Percentiles rank a stretch among this genome's conserved stretches.
Conservation (phyloP, 2,329 filamentous ascomycete species). For the Aureobasidium sp. region DNA sequence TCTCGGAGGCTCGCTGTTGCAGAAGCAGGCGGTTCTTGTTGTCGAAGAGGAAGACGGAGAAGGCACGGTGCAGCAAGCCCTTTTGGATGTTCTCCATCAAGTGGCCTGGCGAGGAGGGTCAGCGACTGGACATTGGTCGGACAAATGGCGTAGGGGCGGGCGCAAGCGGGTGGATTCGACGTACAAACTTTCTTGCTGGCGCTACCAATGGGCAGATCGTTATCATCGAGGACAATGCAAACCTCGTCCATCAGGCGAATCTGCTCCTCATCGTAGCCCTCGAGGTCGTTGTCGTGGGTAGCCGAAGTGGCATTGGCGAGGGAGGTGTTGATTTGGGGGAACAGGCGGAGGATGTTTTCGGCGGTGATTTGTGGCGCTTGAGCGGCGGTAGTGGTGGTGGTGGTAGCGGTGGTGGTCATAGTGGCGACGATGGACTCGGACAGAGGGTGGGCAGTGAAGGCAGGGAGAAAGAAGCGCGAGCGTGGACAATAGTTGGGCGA, state of each 20-base stretch:
- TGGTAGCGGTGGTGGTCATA: slow-evolving; percentile 29
- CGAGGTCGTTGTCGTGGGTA: slow-evolving; percentile 62
- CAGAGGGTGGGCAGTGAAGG: neutral
- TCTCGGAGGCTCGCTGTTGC: slow-evolving; percentile 90
- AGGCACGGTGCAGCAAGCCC: slow-evolving; percentile 91
- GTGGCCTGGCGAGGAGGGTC: slow-evolving; percentile 58
- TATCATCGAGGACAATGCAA: slow-evolving; percentile 90
- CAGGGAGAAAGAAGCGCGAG: neutral
- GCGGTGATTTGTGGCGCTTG: slow-evolving; percentile 64
- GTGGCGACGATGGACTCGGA: slow-evolving; percentile 1
- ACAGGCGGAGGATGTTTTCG: slow-evolving; percentile 77
- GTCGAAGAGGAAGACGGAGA: slow-evolving; percentile 97
- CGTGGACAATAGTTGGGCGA: neutral
- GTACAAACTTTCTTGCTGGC: slow-evolving; percentile 96
- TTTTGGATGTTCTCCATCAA: slow-evolving; percentile 98
- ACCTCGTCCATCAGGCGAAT: slow-evolving; percentile 98
- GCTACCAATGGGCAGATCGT: slow-evolving; percentile 88
- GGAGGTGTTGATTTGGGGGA: slow-evolving; percentile 68
- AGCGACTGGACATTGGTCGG: neutral
- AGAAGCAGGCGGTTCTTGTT: slow-evolving; percentile 85
- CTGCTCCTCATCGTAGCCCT: slow-evolving; percentile 94
- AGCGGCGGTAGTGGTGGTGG: slow-evolving; percentile 25
- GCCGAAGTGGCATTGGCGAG: slow-evolving; percentile 50
- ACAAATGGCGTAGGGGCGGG: neutral
- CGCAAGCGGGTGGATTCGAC: slow-evolving; percentile 30